Conservation (phyloP, 768 basidiomycete genomes). For the Candolleomyces aberdarensis region DNA sequence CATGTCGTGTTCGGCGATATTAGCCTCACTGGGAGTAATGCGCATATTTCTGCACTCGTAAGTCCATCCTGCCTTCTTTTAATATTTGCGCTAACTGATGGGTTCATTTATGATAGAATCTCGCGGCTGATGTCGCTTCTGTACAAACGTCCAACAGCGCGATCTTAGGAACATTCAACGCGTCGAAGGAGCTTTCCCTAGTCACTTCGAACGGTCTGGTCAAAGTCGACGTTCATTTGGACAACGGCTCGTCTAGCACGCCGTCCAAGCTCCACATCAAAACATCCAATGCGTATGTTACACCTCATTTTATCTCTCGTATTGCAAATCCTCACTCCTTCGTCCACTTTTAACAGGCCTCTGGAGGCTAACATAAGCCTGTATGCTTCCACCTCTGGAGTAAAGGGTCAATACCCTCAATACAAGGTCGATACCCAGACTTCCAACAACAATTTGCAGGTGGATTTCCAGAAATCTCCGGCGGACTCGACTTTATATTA, state of each 20-base stretch:
- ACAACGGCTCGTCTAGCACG: slow-evolving; percentile 14
- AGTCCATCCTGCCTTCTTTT: slow-evolving; percentile 6
- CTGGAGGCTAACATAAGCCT: slow-evolving; percentile 14
- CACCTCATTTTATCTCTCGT: background rate
- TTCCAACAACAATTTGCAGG: slow-evolving; percentile 27
- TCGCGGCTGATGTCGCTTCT: slow-evolving; percentile 24
- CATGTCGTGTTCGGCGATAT: slow-evolving; percentile 37
- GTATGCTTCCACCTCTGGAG: background rate
- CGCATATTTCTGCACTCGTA: slow-evolving; percentile 32
- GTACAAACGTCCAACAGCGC: slow-evolving; percentile 39
- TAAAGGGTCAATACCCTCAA: background rate
- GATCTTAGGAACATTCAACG: slow-evolving; percentile 45
- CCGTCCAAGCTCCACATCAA: background rate
- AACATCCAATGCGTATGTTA: slow-evolving; percentile 4
- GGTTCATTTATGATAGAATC: slow-evolving; percentile 19
- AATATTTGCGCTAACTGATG: background rate
- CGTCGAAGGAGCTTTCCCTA: slow-evolving; percentile 25
- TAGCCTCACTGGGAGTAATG: slow-evolving; percentile 32
- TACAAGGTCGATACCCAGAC: slow-evolving; percentile 31
- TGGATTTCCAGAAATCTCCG: slow-evolving; percentile 31
- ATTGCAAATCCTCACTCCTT: background rate
- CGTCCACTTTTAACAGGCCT: slow-evolving; percentile 3
- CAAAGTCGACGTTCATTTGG: slow-evolving; percentile 34
- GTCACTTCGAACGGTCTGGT: slow-evolving; percentile 43
- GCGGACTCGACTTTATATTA: slow-evolving; percentile 29